phyloP scores from a whole-genome alignment of 2,329 filamentous ascomycete genomes.

The Colletotrichum echinochloae region DNA sequence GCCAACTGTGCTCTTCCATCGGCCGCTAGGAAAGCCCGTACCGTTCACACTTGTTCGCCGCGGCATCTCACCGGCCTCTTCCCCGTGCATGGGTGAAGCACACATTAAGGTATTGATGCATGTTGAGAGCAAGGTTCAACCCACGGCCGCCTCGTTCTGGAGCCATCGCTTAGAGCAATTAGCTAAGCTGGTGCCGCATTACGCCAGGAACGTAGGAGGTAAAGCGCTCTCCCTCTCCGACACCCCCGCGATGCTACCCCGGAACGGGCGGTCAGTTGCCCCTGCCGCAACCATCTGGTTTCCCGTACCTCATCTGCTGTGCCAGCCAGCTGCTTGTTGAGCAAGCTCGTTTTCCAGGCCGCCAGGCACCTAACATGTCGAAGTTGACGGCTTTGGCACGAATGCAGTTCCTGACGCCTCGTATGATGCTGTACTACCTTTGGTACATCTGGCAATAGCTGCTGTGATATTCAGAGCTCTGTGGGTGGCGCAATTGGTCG shows the following conservation, averaged over 20 bases:
- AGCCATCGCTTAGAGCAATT: conserved; percentile 15
- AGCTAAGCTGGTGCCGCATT: conserved; percentile 22
- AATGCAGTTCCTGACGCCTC: conserved; percentile 28
- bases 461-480: background rate
- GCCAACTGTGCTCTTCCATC: conserved; percentile 15
- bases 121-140: conserved; percentile 27
- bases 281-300: conserved; percentile 28
- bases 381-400: conserved; percentile 6
- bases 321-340: conserved; percentile 32
- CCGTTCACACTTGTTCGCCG: conserved; percentile 27
- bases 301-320: conserved; percentile 5
- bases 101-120: conserved; percentile 40
- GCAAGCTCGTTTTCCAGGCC: conserved; percentile 27
- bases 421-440: conserved; percentile 29
- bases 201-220: conserved; percentile 29
- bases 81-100: conserved; percentile 38
- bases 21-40: conserved; percentile 30
- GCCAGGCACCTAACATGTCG: conserved; percentile 10
- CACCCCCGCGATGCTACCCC: conserved; percentile 25
- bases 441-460: background rate
- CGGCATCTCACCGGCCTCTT: conserved; percentile 34
- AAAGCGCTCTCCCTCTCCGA: conserved; percentile 18
- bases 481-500: background rate
- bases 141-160: conserved; percentile 30
- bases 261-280: conserved; percentile 31